These are phyloP conservation scores for Anaeramoeba ignava DNA, from an alignment of 78 protist species.

Conservation along the genomic window DNA sequence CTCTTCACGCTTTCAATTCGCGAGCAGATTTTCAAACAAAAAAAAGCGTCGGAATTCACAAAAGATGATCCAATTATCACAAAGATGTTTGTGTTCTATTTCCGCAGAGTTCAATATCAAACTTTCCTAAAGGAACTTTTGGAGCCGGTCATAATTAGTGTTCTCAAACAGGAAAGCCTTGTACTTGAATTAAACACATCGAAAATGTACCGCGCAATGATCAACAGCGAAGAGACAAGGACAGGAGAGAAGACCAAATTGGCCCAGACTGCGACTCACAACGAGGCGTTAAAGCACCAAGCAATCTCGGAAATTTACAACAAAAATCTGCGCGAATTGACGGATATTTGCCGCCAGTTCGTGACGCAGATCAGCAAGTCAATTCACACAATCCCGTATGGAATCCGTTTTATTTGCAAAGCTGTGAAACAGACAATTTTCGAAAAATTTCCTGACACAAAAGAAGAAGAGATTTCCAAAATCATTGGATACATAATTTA, in stretches of 20 bases:
- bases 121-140: conserved; percentile 44
- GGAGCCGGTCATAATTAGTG: conserved; percentile 44
- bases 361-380: conserved; percentile 48
- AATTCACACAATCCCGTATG: conserved; percentile 57
- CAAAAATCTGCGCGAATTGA: conserved; percentile 41
- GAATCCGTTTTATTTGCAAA: conserved; percentile 64
- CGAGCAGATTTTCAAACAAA: conserved; percentile 41
- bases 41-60: conserved; percentile 44
- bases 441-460: neutral
- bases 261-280: conserved; percentile 40
- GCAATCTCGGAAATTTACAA: conserved; percentile 44
- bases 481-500: neutral
- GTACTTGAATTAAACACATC: conserved; percentile 22
- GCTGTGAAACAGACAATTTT: neutral
- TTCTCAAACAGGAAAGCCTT: conserved; percentile 39
- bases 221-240: conserved; percentile 48
- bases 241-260: conserved; percentile 50
- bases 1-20: conserved; percentile 48
- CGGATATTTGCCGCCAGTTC: conserved; percentile 44
- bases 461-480: neutral
- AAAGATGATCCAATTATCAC: conserved; percentile 53
- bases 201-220: conserved; percentile 35
- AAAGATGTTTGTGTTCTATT: conserved; percentile 57
- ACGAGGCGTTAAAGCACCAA: conserved; percentile 47
- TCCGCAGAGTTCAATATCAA: conserved; percentile 30